A percentile compares a stretch with the other conserved stretches of the same genome.
These are phyloP conservation scores for Umbelopsis vinacea DNA, from an alignment of 192 early-diverging fungal species.

Conservation along the genomic window DNA sequence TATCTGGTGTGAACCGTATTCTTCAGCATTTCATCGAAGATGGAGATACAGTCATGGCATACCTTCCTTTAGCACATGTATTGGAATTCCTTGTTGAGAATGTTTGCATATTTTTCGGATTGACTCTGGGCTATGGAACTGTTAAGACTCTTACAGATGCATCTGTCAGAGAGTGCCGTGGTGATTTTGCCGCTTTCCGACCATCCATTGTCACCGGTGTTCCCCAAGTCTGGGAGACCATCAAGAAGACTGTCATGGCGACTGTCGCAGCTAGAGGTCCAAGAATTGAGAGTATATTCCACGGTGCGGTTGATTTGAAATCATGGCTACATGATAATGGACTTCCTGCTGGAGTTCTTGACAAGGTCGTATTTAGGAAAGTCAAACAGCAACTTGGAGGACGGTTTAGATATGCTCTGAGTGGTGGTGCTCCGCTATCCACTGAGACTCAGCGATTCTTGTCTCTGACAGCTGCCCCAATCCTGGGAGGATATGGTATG, in stretches of 20 bases:
- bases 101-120: conserved; percentile 48
- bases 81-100: conserved; percentile 68
- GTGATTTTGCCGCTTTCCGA: conserved; percentile 69
- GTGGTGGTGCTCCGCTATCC: conserved; percentile 76
- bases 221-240: conserved; percentile 79
- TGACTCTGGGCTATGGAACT: conserved; percentile 67
- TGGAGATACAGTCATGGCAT: conserved; percentile 51
- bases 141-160: conserved; percentile 70
- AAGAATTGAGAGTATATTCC: conserved; percentile 58
- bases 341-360: conserved; percentile 55
- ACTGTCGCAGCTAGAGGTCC: conserved; percentile 54
- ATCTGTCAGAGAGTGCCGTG: conserved; percentile 54
- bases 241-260: conserved; percentile 69
- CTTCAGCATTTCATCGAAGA: conserved; percentile 44
- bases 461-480: conserved; percentile 60
- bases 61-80: conserved; percentile 73
- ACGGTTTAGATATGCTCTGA: conserved; percentile 60
- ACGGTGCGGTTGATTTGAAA: conserved; percentile 60
- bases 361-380: conserved; percentile 64
- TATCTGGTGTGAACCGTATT: conserved; percentile 62
- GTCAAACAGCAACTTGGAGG: conserved; percentile 73
- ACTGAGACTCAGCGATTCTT: conserved; percentile 74
- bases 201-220: conserved; percentile 80
- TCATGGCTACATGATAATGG: conserved; percentile 45
- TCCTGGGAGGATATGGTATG: conserved; percentile 76